These are phyloP conservation scores for Orbilia ellipsospora DNA, from an alignment of 2,329 filamentous ascomycete genomes.

Conservation along the genomic window DNA sequence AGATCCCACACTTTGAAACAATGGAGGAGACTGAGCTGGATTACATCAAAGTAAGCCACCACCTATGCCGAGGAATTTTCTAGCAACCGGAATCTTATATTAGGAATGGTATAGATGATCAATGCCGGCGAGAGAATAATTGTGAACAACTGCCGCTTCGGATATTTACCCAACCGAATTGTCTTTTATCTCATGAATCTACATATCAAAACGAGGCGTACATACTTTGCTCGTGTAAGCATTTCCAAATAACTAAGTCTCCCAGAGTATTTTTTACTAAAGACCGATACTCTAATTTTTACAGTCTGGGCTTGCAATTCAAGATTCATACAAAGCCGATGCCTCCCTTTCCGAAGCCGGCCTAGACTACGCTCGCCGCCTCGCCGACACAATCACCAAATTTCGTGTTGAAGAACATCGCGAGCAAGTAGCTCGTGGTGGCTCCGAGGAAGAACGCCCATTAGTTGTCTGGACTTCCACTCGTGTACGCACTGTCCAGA, in stretches of 20 bases:
- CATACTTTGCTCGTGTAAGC: conserved; percentile 82
- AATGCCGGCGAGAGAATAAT: conserved; percentile 93
- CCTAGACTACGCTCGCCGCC: conserved; percentile 80
- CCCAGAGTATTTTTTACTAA: background rate
- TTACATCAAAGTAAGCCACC: conserved; percentile 77
- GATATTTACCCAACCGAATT: conserved; percentile 94
- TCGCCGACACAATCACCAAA: conserved; percentile 83
- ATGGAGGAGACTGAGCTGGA: conserved; percentile 95
- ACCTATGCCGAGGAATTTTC: background rate
- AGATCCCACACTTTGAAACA: conserved; percentile 95
- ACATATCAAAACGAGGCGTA: conserved; percentile 93
- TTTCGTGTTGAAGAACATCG: conserved; percentile 85
- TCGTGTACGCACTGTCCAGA: conserved; percentile 87
- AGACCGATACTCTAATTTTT: conserved; percentile 38
- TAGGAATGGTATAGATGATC: conserved; percentile 74
- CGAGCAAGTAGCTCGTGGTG: conserved; percentile 75
- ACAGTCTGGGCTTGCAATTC: conserved; percentile 80
- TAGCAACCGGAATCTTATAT: conserved; percentile 1
- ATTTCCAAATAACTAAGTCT: background rate
- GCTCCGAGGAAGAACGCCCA: conserved; percentile 77
- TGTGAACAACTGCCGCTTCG: conserved; percentile 97
- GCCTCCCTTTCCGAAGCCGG: conserved; percentile 84
- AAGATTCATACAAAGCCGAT: conserved; percentile 92
- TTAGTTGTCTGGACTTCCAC: conserved; percentile 96
- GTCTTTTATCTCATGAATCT: conserved; percentile 98